Base-by-base conservation (phyloP, 257 asterid species). In the Solanum pinnatisectum region DNA sequence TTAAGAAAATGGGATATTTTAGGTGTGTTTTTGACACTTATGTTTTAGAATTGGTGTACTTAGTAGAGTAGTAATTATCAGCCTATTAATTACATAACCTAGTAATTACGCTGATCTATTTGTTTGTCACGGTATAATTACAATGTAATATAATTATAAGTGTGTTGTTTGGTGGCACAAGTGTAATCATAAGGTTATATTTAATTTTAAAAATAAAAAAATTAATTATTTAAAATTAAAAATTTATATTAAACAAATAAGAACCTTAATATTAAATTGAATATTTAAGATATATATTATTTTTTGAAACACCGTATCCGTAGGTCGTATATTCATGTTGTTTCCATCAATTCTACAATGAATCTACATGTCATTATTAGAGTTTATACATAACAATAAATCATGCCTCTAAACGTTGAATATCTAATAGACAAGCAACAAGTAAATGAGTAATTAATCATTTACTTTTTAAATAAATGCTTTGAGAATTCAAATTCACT, bases 21-120 rank as follows among this genome's bases (percentile, higher is more conserved):
- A 30, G 30, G 30, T 30, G 30, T 30, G 30, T 30, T 30, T 30
- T 30, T 30, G 30, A 30, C 30, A 30, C 30, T 30, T 30, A 30
- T 30, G 1, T 30, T 30, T 30, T 52, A 6, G 63, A 52, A 20
- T 49, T 52, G n/a, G 2, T 52, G 10, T 52, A 18, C 18, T 52
- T 52, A 52, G 6, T 52, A 52, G 4, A 52, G 2, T 8, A 52
- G 63, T 52, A 18, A 52, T 18, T 18, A 52, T 3, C 2, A 52
- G 4, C 9, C 3, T 52, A 52, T 0, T 52, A 52, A 52, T 52
- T 16, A 52, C 4, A 52, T 8, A 52, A 52, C 2, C 0, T 52
- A 52, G 7, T 52, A 16, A 16, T 52, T 52, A 52, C 0, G 4
- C 0, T 3, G 4, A 7, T 18, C 0, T 18, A 0, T 52, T 52